A percentile compares a stretch with the other conserved stretches of the same genome.
Conservation (phyloP, 192 early-diverging fungal species). For the Linnemannia exigua region DNA sequence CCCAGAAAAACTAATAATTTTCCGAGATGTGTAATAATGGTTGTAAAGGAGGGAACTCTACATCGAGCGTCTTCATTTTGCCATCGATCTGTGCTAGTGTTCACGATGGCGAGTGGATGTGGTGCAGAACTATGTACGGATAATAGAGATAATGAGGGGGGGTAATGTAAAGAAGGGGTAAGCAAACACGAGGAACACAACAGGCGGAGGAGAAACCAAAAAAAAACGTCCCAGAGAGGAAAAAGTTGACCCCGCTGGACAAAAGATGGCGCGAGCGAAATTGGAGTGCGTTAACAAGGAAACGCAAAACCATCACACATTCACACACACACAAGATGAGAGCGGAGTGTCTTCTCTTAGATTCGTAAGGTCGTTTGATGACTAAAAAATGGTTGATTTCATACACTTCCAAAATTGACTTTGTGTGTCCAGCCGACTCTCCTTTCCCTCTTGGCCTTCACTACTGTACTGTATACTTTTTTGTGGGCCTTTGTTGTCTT, state of each 20-base stretch:
- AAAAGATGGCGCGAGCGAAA: neutral
- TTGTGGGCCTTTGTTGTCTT: neutral
- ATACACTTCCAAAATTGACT: neutral
- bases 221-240: neutral
- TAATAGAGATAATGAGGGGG: neutral
- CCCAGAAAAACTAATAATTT: neutral
- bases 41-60: no score
- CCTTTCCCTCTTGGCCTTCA: neutral
- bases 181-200: neutral
- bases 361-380: neutral
- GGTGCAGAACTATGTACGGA: no score
- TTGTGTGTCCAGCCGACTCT: neutral
- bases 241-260: constrained; percentile 7
- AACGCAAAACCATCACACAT: neutral
- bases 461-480: neutral
- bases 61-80: no score
- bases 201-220: neutral
- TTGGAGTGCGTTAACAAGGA: neutral
- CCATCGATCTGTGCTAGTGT: no score
- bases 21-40: neutral
- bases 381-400: neutral
- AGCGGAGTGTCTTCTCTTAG: neutral
- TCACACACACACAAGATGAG: neutral
- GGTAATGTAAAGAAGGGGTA: neutral
- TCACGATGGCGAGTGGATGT: no score